Conservation (phyloP, 768 basidiomycete genomes). For the Holtermannia corniformis region DNA sequence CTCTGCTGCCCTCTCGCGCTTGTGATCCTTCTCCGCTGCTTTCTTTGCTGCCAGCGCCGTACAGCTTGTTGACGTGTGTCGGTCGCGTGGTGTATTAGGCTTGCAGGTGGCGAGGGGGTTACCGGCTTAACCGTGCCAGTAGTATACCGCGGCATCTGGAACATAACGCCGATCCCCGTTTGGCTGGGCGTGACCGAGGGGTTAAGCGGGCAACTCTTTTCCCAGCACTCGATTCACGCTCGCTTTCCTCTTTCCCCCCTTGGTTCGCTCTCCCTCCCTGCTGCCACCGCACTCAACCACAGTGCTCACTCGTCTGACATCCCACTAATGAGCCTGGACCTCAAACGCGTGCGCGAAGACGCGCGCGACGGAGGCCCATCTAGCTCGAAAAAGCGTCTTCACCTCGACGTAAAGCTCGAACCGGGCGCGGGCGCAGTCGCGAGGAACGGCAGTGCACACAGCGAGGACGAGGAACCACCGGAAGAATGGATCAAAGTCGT, state of each 20-base stretch:
- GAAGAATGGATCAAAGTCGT: slow-evolving; percentile 36
- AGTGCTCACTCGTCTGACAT: neutral
- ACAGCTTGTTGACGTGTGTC: too few relatives aligned
- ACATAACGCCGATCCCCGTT: slow-evolving; percentile 11
- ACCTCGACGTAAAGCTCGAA: too few relatives aligned
- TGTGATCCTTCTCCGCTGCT: too few relatives aligned
- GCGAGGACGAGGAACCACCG: slow-evolving; percentile 14
- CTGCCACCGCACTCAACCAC: neutral
- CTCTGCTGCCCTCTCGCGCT: too few relatives aligned
- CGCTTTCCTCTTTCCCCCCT: neutral
- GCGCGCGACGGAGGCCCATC: slow-evolving; percentile 19
- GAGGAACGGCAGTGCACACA: neutral
- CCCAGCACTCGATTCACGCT: neutral
- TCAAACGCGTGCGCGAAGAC: slow-evolving; percentile 31
- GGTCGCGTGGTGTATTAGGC: too few relatives aligned
- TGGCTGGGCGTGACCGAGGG: slow-evolving; percentile 7
- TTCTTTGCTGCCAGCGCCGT: too few relatives aligned
- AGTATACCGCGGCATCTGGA: too few relatives aligned
- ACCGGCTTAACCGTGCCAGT: too few relatives aligned
- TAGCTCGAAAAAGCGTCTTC: neutral
- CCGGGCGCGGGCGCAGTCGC: too few relatives aligned
- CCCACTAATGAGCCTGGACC: slow-evolving; percentile 29
- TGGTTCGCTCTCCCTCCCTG: neutral
- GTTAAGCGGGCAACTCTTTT: neutral
- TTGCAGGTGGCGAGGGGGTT: too few relatives aligned